These are phyloP conservation scores for Isoetes taiwanensis DNA, from an alignment of 75 land plant genomes.

Conservation along the genomic window DNA sequence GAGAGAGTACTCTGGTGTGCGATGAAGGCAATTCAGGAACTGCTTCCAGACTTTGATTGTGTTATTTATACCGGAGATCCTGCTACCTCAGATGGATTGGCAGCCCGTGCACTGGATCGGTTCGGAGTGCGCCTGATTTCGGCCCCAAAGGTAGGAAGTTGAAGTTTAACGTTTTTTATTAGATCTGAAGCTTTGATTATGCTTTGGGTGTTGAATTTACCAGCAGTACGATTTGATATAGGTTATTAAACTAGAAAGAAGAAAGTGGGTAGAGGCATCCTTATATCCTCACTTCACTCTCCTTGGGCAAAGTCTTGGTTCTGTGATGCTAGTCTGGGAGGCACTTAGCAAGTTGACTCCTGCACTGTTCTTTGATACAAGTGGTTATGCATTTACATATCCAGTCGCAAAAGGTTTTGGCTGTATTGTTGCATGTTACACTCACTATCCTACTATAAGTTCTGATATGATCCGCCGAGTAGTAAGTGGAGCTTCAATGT, in stretches of 20 bases:
- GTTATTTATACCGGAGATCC: slow-evolving; percentile 81
- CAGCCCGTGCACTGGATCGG: slow-evolving; percentile 57
- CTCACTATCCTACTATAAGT: slow-evolving; percentile 98
- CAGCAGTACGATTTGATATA: too few species aligned
- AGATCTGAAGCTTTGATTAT: background rate
- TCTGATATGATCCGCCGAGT: slow-evolving; percentile 89
- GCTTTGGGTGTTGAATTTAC: too few species aligned
- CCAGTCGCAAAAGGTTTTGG: slow-evolving; percentile 85
- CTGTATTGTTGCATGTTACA: slow-evolving; percentile 86
- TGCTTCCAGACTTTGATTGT: slow-evolving; percentile 41
- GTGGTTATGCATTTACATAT: slow-evolving; percentile 97
- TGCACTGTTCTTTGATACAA: slow-evolving; percentile 66
- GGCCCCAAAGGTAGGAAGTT: slow-evolving; percentile 37
- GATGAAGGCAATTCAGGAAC: slow-evolving; percentile 77
- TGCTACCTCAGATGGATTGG: slow-evolving; percentile 51
- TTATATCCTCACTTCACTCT: slow-evolving; percentile 86
- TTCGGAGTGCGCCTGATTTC: slow-evolving; percentile 66
- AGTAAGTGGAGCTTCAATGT: slow-evolving; percentile 42
- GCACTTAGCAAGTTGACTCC: slow-evolving; percentile 74
- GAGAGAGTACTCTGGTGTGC: slow-evolving; percentile 97
- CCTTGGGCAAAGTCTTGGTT: slow-evolving; percentile 93
- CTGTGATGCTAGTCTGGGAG: slow-evolving; percentile 83
- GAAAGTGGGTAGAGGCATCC: slow-evolving; percentile 86
- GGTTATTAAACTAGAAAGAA: slow-evolving; percentile 40
- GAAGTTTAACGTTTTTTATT: background rate